Conservation (phyloP, 768 basidiomycete genomes). For the Mycena chlorophos region DNA sequence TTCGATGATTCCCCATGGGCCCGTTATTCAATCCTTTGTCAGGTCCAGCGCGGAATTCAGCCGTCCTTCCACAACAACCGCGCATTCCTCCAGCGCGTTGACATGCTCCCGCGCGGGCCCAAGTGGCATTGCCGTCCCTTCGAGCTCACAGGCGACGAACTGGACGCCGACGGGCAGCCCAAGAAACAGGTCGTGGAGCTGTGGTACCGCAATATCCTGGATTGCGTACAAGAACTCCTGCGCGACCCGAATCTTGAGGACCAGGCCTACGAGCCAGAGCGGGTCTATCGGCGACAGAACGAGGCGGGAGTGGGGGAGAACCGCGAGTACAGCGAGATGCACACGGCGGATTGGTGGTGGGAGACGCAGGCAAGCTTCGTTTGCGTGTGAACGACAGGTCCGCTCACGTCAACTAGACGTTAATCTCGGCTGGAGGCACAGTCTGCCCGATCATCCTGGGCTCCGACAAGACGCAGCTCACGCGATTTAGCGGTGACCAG, state of each 20-base stretch:
- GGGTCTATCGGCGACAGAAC: conserved; percentile 8
- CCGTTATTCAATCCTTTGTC: background rate
- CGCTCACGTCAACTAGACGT: background rate
- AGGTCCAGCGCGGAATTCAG: conserved; percentile 4
- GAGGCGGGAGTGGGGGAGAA: background rate
- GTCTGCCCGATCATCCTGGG: conserved; percentile 34
- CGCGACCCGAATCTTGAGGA: conserved; percentile 28
- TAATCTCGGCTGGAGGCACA: conserved; percentile 13
- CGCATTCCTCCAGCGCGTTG: conserved; percentile 24
- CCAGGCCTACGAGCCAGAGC: conserved; percentile 26
- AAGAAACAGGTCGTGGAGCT: conserved; percentile 23
- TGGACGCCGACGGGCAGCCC: conserved; percentile 5
- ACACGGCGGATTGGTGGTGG: conserved; percentile 36
- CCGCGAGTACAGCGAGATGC: conserved; percentile 29
- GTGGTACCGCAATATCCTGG: conserved; percentile 28
- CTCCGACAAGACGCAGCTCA: conserved; percentile 37
- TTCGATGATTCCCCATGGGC: background rate
- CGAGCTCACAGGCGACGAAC: conserved; percentile 20
- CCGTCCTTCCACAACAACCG: conserved; percentile 11
- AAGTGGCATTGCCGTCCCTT: conserved; percentile 26
- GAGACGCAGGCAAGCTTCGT: conserved; percentile 27
- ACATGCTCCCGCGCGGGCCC: conserved; percentile 23
- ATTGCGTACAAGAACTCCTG: conserved; percentile 27
- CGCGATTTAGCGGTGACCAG: conserved; percentile 33
- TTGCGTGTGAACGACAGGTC: background rate